These are phyloP conservation scores for Paradendryphiella salina DNA, from an alignment of 2,329 filamentous ascomycete genomes.

Conservation along the genomic window DNA sequence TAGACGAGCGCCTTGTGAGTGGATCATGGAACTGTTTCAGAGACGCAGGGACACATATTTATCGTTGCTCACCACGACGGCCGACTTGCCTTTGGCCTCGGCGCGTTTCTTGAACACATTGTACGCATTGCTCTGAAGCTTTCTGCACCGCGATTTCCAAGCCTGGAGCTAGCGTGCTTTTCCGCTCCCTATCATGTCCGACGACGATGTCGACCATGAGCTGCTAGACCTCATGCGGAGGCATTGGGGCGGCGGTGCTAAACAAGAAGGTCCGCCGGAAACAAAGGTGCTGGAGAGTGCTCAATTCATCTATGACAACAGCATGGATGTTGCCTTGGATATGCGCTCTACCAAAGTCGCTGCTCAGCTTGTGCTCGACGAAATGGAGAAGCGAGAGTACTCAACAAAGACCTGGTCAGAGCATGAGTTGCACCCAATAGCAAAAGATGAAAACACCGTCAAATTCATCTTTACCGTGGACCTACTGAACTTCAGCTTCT, in stretches of 20 bases:
- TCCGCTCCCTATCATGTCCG: conserved; percentile 65
- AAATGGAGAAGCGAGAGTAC: conserved; percentile 84
- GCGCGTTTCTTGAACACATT: background rate
- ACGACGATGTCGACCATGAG: conserved; percentile 88
- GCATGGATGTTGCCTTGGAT: conserved; percentile 88
- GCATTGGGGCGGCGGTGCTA: conserved; percentile 66
- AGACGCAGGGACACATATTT: conserved; percentile 6
- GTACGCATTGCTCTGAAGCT: background rate
- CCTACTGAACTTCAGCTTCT: conserved; percentile 94
- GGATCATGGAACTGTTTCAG: conserved; percentile 11
- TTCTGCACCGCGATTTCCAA: conserved; percentile 4
- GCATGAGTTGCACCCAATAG: conserved; percentile 86
- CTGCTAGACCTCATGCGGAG: conserved; percentile 83
- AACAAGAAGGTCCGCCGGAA: conserved; percentile 63
- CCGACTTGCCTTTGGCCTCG: background rate
- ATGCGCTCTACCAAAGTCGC: conserved; percentile 81
- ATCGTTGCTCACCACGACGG: conserved; percentile 1
- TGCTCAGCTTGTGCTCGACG: conserved; percentile 73
- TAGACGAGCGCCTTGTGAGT: conserved; percentile 25
- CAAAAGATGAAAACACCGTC: conserved; percentile 76
- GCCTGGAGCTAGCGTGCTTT: conserved; percentile 7
- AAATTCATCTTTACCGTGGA: conserved; percentile 98
- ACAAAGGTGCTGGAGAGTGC: conserved; percentile 82
- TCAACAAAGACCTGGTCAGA: conserved; percentile 84
- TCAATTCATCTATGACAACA: conserved; percentile 86